Base-by-base conservation (phyloP, 495 filamentous ascomycete species). In the Mytilinidion resinicola region DNA sequence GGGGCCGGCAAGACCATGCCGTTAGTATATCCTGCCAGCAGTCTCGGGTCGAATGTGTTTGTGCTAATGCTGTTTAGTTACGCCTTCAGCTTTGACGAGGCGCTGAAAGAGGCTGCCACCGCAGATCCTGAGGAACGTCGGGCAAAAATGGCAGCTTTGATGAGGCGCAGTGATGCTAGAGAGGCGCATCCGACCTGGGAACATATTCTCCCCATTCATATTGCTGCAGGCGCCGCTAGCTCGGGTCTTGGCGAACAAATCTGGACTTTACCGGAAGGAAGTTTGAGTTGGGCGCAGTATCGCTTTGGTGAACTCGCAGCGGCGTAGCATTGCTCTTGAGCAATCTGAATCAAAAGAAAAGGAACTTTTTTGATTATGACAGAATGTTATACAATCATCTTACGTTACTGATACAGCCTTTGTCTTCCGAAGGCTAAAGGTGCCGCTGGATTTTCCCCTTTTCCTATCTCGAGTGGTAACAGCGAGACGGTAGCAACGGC, bases 181-280 rank as follows among this genome's bases (percentile, higher is more conserved):
- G 76, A 85, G 69, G 87, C 90, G 25, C 90, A 95, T 74, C 90
- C 90, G 44, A 80, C 70, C 48, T 82, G 91, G 66, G 89, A 95
- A 39, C 90, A 96, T 73, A 64, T 95, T 51, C 77, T 92, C 71
- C 90, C 90, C 0, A 77, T 92, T 19, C 82, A 88, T 70, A 76
- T 96, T 63, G 84, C 80, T 3, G 63, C 66, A 14, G 68, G 68
- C n/a, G 68, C 68, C 30, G 66, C 68, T 8, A 63, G 60, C 1
- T 14, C n/a, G 7, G 64, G 67, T 55, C 12, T 5, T 46, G 66
- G 66, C 1, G 56, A 58, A 53, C 57, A 57, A 49, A 5, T 62
- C n/a, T 70, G 61, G 63, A 67, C 66, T 33, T 44, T 67, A 37
- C 37, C 61, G 8, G 63, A 70, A 54, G 68, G 51, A 4, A 60